Percentiles rank a stretch among this genome's conserved stretches.
These are phyloP conservation scores for Aspergillus persii DNA, from an alignment of 2,329 filamentous ascomycete species.

Conservation along the genomic window DNA sequence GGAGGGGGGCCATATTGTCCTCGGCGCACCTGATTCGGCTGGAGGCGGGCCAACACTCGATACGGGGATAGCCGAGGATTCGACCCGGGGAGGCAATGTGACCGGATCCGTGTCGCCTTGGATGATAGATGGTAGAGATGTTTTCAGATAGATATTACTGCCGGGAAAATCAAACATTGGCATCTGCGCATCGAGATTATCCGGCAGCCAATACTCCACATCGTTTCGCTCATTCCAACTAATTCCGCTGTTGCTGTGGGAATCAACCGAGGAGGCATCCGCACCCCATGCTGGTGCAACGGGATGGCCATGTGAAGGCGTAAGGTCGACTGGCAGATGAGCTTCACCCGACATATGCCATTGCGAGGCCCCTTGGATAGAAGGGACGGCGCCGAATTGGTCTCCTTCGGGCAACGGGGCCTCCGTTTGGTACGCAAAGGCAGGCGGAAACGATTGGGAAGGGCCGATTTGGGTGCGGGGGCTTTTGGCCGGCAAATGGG, in stretches of 20 bases:
- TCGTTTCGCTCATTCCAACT: slow-evolving; percentile 31
- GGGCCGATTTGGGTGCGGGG: slow-evolving; percentile 14
- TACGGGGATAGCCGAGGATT: slow-evolving; percentile 18
- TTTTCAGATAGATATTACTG: slow-evolving; percentile 36
- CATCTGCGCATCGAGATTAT: slow-evolving; percentile 34
- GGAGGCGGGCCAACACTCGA: slow-evolving; percentile 19
- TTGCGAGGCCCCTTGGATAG: slow-evolving; percentile 22
- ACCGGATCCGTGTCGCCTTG: slow-evolving; percentile 21
- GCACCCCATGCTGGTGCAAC: slow-evolving; percentile 24
- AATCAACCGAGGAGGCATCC: slow-evolving; percentile 21
- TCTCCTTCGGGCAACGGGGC: slow-evolving; percentile 18
- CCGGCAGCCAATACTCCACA: slow-evolving; percentile 35
- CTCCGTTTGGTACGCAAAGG: slow-evolving; percentile 24
- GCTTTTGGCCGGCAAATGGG: slow-evolving; percentile 16
- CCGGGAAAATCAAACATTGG: slow-evolving; percentile 34
- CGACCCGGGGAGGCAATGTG: slow-evolving; percentile 20
- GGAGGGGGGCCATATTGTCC: slow-evolving; percentile 37
- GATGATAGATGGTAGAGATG: slow-evolving; percentile 35
- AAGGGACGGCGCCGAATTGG: slow-evolving; percentile 10
- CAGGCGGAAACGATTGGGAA: slow-evolving; percentile 14
- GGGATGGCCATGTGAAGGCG: slow-evolving; percentile 17
- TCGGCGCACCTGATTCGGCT: slow-evolving; percentile 19
- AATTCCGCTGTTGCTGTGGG: slow-evolving; percentile 19
- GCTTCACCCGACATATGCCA: slow-evolving; percentile 20
- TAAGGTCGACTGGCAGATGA: slow-evolving; percentile 23